phyloP scores from a whole-genome alignment of 306 rosid species.

The Hippophae gyantsensis region DNA sequence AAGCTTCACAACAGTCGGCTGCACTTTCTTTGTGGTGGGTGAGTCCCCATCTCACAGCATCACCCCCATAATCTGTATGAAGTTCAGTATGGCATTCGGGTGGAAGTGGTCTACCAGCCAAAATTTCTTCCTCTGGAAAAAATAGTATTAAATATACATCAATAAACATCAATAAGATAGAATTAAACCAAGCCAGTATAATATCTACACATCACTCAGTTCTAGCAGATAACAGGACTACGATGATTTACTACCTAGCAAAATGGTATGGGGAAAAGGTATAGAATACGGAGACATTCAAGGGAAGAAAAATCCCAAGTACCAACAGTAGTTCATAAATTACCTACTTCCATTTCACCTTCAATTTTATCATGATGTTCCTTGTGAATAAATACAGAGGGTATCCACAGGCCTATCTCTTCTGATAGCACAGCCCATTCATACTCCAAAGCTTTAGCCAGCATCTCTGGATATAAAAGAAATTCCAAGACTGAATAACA shows the following conservation, averaged over 20 bases:
- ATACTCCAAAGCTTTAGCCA: conserved; percentile 66
- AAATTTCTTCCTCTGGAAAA: conserved; percentile 54
- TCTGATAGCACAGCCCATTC: conserved; percentile 57
- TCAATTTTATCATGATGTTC: conserved; percentile 76
- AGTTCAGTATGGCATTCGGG: conserved; percentile 60
- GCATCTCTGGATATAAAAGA: conserved; percentile 37
- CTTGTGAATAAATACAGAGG: conserved; percentile 37
- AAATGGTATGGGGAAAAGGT: neutral
- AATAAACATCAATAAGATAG: conserved; percentile 15
- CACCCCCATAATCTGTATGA: conserved; percentile 82
- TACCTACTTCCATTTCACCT: conserved; percentile 59
- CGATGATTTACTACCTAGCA: neutral
- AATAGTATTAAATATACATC: conserved; percentile 6
- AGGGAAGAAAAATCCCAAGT: neutral
- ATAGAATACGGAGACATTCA: neutral
- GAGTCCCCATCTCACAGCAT: conserved; percentile 95
- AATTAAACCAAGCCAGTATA: conserved; percentile 4
- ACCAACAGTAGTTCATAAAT: conserved; percentile 2
- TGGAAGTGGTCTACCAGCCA: conserved; percentile 72
- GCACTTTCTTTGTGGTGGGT: conserved; percentile 89
- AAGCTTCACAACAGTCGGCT: conserved; percentile 93
- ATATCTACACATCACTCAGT: conserved; percentile 5
- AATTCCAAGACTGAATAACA: conserved; percentile 9
- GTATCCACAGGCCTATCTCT: conserved; percentile 89
- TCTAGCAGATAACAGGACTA: conserved; percentile 4